Conservation (phyloP, 352 stramenopile genomes). For the Globisporangium parvum region DNA sequence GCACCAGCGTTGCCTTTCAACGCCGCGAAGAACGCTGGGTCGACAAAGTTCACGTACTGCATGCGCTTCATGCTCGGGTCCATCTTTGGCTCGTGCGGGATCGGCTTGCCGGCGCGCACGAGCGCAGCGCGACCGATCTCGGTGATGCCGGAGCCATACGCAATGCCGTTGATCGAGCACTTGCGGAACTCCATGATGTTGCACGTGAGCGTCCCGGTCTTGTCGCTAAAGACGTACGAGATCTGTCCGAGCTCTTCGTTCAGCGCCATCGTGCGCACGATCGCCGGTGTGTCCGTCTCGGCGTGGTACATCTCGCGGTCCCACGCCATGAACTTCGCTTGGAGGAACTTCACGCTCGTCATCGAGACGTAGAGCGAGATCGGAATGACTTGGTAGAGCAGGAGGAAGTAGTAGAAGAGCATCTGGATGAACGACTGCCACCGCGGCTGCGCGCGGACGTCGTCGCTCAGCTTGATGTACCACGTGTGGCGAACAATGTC, state of each 20-base stretch:
- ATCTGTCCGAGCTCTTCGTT: constrained; percentile 94
- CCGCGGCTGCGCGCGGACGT: too few species aligned
- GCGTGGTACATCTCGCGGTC: constrained; percentile 84
- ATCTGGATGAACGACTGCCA: too few species aligned
- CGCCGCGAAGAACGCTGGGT: constrained; percentile 53
- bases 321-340: constrained; percentile 77
- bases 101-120: constrained; percentile 48
- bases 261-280: constrained; percentile 86
- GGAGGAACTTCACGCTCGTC: too few species aligned
- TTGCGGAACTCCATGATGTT: constrained; percentile 98
- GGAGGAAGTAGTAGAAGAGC: too few species aligned
- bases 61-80: constrained; percentile 44
- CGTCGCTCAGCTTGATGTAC: too few species aligned
- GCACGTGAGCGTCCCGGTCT: constrained; percentile 97
- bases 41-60: constrained; percentile 77
- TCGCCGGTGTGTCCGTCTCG: constrained; percentile 70
- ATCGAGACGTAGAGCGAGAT: too few species aligned
- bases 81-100: constrained; percentile 55
- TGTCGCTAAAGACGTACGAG: constrained; percentile 98
- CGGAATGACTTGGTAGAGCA: too few species aligned
- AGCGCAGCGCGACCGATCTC: constrained; percentile 42
- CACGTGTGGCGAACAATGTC: too few species aligned
- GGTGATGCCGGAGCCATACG: constrained; percentile 85
- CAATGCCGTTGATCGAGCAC: constrained; percentile 61
- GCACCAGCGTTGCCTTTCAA: constrained; percentile 45